Percentiles rank a stretch among this genome's conserved stretches.
Conservation (phyloP, 208 protist genomes). For the Porcisia deanei region DNA sequence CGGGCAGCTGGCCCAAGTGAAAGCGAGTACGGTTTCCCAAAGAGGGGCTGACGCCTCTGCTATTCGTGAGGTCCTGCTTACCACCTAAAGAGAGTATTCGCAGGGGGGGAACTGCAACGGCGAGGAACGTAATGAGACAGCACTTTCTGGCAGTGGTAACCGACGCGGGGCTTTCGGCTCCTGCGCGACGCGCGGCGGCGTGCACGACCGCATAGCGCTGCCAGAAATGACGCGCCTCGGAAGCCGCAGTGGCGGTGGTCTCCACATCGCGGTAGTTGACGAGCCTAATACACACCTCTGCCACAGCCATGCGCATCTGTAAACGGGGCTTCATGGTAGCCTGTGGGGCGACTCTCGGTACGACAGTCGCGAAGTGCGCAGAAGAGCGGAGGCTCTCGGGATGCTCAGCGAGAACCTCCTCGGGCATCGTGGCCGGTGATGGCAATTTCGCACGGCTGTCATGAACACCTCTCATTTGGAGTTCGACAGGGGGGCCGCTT, state of each 20-base stretch:
- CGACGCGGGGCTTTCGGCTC: not conserved
- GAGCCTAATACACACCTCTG: slow-evolving; percentile 28
- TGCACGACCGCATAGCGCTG: slow-evolving; percentile 26
- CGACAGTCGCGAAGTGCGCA: not conserved
- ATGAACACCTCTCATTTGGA: not conserved
- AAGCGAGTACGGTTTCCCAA: not conserved
- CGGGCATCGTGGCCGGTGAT: not conserved
- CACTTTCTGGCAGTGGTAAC: not conserved
- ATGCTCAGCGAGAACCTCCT: not conserved
- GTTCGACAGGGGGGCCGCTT: not conserved
- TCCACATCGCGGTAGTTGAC: slow-evolving; percentile 14
- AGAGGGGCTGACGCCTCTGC: not conserved
- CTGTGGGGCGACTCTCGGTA: not conserved
- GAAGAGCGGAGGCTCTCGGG: not conserved
- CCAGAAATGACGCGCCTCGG: slow-evolving; percentile 24
- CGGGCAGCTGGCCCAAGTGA: not conserved
- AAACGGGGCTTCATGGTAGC: slow-evolving; percentile 8
- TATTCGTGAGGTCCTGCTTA: not conserved
- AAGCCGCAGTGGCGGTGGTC: not conserved
- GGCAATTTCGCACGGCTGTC: not conserved
- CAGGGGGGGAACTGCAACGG: slow-evolving; percentile 14
- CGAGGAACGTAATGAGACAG: slow-evolving; percentile 19
- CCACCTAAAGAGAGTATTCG: not conserved
- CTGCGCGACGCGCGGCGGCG: slow-evolving; percentile 13
- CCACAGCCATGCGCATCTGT: slow-evolving; percentile 18